Base-by-base conservation (phyloP, 2,329 filamentous ascomycete genomes). In the Sarocladium kiliense region DNA sequence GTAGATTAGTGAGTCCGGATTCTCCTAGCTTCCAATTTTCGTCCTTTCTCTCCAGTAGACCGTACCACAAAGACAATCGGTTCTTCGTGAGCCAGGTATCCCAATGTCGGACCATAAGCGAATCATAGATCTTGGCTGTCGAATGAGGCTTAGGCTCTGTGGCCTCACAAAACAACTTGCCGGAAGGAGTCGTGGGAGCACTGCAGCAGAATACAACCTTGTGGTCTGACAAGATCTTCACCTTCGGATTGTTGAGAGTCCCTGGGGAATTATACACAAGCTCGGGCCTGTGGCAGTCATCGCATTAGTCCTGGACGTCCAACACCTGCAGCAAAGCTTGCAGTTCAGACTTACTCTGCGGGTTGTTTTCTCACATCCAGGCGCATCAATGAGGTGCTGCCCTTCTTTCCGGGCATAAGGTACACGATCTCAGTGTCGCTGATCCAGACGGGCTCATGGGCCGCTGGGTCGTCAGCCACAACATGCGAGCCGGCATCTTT, bases 61-160 rank as follows among this genome's bases (percentile, higher is more conserved):
- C 85, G 27, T 89, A 88, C 78, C 87, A 94, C 26, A 96, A 77
- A 2, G 87, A 80, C 63, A 85, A 87, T 58, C 80, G 83, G 63
- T 89, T 85, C 45, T 85, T 79, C 1, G 80, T 84, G 25, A 85
- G 75, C 71, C 87, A 95, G n/a, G 79, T 70, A 66, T 95, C 89
- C 90, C 90, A 95, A 64, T 95, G 89, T 14, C 90, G 82, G 26
- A 89, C 88, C 64, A 89, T 94, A 25, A 92, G 80, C 49, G 80
- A 82, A 19, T 82, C 83, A 68, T 94, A 94, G 21, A 91, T 79
- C 62, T 81, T 85, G 26, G 83, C 90, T 3, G 82, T 81, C 19
- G 86, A 86, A 23, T 77, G 71, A 2, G 80, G 74, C 64, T 85
- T 82, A 59, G 80, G 73, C 36, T 81, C 83, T 14, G 78, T 76